These are phyloP conservation scores for Trichoderma sp. DNA, from an alignment of 2,329 filamentous ascomycete species.

Conservation along the genomic window DNA sequence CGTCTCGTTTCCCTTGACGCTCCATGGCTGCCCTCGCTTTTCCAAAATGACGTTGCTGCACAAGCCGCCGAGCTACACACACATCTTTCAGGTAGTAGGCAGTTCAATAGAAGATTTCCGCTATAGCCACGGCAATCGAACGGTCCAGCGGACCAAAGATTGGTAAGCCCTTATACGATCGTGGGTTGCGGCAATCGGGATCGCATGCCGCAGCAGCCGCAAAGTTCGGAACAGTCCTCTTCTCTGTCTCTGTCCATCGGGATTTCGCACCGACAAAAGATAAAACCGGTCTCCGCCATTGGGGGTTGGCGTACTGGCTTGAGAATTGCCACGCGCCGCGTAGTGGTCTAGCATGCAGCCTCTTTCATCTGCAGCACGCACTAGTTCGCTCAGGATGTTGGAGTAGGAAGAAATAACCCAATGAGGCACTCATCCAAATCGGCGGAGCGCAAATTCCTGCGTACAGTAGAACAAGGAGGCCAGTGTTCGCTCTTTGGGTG, in stretches of 20 bases:
- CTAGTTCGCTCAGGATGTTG: not conserved
- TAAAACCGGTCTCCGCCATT: not conserved
- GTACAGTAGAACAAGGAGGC: not conserved
- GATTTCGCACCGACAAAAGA: not conserved
- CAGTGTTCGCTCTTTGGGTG: not conserved
- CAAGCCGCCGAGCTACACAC: not conserved
- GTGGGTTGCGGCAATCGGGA: not conserved
- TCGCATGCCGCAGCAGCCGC: slow-evolving; percentile 8
- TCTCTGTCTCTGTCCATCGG: not conserved
- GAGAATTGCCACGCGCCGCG: slow-evolving; percentile 18
- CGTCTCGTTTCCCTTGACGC: not conserved
- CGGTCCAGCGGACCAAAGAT: not conserved
- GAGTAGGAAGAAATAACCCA: not conserved
- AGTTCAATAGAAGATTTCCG: not conserved
- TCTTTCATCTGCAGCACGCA: slow-evolving; percentile 1
- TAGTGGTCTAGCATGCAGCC: slow-evolving; percentile 15
- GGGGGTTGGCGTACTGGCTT: slow-evolving; percentile 4
- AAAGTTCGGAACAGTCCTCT: not conserved
- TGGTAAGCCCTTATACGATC: not conserved
- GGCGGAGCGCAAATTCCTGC: not conserved
- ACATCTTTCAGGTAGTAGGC: not conserved
- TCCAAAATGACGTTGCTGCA: not conserved
- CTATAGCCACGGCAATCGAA: not conserved
- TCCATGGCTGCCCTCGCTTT: not conserved
- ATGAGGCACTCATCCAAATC: not conserved